Conservation (phyloP, 2,329 filamentous ascomycete species). For the Nannizziopsis arthrosporioides region DNA sequence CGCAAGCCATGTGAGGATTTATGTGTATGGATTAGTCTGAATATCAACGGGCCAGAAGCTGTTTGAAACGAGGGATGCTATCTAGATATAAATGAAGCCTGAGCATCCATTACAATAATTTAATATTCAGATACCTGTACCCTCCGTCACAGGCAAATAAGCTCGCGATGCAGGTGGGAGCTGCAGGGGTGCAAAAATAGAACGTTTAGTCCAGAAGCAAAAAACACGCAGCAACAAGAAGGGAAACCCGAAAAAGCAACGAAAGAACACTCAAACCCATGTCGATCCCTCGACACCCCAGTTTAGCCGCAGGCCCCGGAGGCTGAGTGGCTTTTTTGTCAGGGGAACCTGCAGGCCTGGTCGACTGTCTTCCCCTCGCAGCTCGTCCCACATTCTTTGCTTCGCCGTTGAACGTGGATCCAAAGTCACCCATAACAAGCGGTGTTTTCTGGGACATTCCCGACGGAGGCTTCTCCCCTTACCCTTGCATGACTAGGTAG, state of each 20-base stretch:
- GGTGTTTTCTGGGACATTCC: neutral
- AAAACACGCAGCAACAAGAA: neutral
- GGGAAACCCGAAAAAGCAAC: neutral
- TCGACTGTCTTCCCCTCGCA: neutral
- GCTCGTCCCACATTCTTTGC: neutral
- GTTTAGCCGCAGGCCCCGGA: conserved; percentile 8
- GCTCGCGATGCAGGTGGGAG: neutral
- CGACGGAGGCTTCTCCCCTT: neutral
- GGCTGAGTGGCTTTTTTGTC: conserved; percentile 8
- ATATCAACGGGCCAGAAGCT: no score
- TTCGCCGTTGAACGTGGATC: no score
- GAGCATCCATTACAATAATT: neutral
- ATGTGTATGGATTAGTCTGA: no score
- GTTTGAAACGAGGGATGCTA: neutral
- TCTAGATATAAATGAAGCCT: neutral
- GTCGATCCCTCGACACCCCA: neutral
- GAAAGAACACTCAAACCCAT: neutral
- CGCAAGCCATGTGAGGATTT: neutral
- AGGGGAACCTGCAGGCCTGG: neutral
- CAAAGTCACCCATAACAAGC: neutral
- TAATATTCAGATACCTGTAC: neutral
- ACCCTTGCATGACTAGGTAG: neutral
- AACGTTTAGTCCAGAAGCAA: neutral
- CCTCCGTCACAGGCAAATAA: no score
- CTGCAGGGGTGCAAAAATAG: conserved; percentile 10